Evolutionary conservation across 2,329 filamentous ascomycete species (phyloP), one percentile per base, ranked within the genome.

Genomic region (Talaromyces albobiverticillius): DNA sequence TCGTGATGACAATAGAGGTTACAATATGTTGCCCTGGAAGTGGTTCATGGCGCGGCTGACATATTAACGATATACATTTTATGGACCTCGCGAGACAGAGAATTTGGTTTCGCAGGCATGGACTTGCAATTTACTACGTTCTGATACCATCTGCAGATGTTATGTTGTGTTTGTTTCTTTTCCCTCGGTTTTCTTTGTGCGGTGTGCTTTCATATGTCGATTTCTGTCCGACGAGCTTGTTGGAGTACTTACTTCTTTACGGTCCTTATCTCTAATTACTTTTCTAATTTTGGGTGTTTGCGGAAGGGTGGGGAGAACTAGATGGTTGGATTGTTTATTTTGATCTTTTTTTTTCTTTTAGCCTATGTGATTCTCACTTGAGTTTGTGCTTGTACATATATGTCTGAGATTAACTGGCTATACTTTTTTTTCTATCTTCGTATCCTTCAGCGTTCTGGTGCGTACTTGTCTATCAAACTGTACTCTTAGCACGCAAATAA

Each of bases 1-100:
- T 63, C 54, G 54, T 52, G 58, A 71, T 62, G 69, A 71, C 64
- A 64, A 71, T 71, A 71, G 69, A 72, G 67, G 67, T 67, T 62
- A 62, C 62, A 65, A 63, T 67, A 60, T 64, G 65, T 67, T 65
- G 57, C 59, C 61, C 63, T 62, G 60, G 58, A 62, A 53, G 57
- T 58, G 55, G 36, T 53, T 58, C 64, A 48, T 50, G 52, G 46
- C 46, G 18, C 43, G 38, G 18, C 43, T 46, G 43, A 13, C 46
- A 26, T 42, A 26, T 50, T 53, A 41, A 56, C 38, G 56, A 53
- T 41, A 62, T 65, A 66, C 60, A 47, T 57, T 62, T 59, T 61
- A 68, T 66, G 46, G 31, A 66, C 67, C 66, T 71, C 68, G 66
- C 61, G 70, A 70, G 68, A 69, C 48, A 40, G 46, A 50, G 49